Conservation (phyloP, 2,329 filamentous ascomycete species). For the Talaromyces sp. region DNA sequence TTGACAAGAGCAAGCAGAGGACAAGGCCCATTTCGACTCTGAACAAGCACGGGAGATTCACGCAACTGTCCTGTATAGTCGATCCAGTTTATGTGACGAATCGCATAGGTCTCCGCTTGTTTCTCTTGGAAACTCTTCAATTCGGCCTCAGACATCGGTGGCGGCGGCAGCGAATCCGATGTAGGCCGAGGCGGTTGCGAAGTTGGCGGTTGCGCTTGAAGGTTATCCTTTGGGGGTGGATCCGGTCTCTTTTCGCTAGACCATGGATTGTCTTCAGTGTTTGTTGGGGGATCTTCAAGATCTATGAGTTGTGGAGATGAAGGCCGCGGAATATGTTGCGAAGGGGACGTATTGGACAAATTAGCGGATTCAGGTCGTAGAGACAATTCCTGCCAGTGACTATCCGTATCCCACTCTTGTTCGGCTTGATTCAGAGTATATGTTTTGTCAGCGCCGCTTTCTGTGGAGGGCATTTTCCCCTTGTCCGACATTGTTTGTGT, state of each 20-base stretch:
- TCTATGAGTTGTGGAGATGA: slow-evolving; percentile 13
- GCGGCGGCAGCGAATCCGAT: slow-evolving; percentile 12
- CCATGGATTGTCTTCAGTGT: slow-evolving; percentile 8
- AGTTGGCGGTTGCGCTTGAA: neutral
- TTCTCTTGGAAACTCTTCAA: slow-evolving; percentile 42
- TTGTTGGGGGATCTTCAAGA: slow-evolving; percentile 14
- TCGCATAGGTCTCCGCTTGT: slow-evolving; percentile 77
- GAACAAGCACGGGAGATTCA: slow-evolving; percentile 81
- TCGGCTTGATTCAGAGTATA: slow-evolving; percentile 2
- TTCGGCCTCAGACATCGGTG: slow-evolving; percentile 29
- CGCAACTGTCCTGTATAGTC: slow-evolving; percentile 65
- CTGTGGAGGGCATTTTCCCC: neutral
- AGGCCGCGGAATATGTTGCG: neutral
- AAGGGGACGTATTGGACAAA: slow-evolving; percentile 1
- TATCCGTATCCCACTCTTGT: slow-evolving; percentile 7
- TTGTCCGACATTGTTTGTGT: neutral
- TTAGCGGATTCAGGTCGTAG: slow-evolving; percentile 1
- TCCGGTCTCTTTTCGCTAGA: slow-evolving; percentile 3
- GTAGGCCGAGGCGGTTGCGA: neutral
- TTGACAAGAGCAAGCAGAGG: slow-evolving; percentile 91
- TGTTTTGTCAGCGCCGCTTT: neutral
- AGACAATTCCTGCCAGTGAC: slow-evolving; percentile 17
- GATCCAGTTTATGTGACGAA: slow-evolving; percentile 86
- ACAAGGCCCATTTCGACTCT: slow-evolving; percentile 93
- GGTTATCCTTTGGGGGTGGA: neutral